These are phyloP conservation scores for Pythium scleroteichum DNA, from an alignment of 352 stramenopile genomes.

Conservation along the genomic window DNA sequence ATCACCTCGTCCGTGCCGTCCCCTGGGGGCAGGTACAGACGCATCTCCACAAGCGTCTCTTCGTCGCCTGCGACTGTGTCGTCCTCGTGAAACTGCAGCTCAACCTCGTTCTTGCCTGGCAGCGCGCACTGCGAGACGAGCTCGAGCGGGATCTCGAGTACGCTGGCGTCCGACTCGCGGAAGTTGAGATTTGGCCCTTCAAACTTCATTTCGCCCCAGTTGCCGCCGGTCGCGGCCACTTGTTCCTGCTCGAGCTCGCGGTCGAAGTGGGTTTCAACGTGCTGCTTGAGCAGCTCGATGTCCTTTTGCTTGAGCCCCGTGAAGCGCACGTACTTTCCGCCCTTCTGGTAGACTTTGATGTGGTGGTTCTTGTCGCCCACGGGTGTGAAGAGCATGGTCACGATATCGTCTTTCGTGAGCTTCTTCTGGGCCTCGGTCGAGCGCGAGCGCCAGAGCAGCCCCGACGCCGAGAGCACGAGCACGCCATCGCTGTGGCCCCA, in stretches of 20 bases:
- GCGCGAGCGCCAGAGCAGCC: constrained; percentile 73
- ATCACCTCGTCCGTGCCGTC: constrained; percentile 54
- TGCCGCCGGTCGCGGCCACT: constrained; percentile 86
- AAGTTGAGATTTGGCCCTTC: constrained; percentile 88
- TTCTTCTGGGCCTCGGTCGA: constrained; percentile 87
- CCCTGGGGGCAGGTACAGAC: constrained; percentile 93
- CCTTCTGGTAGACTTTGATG: constrained; percentile 85
- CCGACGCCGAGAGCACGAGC: constrained; percentile 70
- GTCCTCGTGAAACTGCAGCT: constrained; percentile 99
- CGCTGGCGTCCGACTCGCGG: constrained; percentile 54
- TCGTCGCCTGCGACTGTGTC: constrained; percentile 95
- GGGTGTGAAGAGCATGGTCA: constrained; percentile 83
- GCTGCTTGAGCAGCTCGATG: constrained; percentile 55
- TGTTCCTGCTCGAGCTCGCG: constrained; percentile 90
- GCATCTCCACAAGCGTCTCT: constrained; percentile 95
- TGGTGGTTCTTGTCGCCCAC: constrained; percentile 81
- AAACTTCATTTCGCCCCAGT: constrained; percentile 95
- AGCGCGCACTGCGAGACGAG: constrained; percentile 90
- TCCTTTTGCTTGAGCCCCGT: constrained; percentile 71
- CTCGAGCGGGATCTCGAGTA: constrained; percentile 77
- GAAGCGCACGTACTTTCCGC: constrained; percentile 85
- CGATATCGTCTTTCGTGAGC: constrained; percentile 81
- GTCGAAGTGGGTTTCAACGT: constrained; percentile 85
- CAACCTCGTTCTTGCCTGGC: constrained; percentile 97
- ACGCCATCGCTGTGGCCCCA: constrained; percentile 86